Percentiles rank a stretch among this genome's conserved stretches.
phyloP scores from a whole-genome alignment of 2,329 filamentous ascomycete species.

The Didymella pinodella region DNA sequence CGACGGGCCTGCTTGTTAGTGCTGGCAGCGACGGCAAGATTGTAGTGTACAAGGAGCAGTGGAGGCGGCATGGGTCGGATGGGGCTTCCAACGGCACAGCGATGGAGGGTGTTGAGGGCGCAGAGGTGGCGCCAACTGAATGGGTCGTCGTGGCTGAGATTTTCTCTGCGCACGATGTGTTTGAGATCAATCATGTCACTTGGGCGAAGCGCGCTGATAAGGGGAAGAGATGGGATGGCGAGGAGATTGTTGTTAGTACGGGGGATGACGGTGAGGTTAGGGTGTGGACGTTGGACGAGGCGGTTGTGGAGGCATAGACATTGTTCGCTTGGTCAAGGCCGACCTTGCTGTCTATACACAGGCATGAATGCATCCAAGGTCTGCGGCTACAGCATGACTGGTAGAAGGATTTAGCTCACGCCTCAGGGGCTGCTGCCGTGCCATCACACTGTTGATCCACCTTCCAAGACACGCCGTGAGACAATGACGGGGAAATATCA shows the following conservation, averaged over 20 bases:
- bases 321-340: too few species aligned
- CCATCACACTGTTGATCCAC: not conserved
- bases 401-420: slow-evolving; percentile 8
- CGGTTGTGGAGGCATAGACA: not conserved
- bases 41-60: slow-evolving; percentile 34
- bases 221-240: slow-evolving; percentile 64
- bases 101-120: slow-evolving; percentile 28
- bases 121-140: slow-evolving; percentile 52
- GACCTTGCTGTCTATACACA: too few species aligned
- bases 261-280: slow-evolving; percentile 91
- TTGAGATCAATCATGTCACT: slow-evolving; percentile 89
- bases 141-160: slow-evolving; percentile 78
- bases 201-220: slow-evolving; percentile 85
- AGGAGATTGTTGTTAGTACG: slow-evolving; percentile 89
- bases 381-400: slow-evolving; percentile 1
- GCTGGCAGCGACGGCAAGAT: slow-evolving; percentile 75
- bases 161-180: slow-evolving; percentile 83
- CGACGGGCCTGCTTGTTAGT: slow-evolving; percentile 81
- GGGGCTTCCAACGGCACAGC: slow-evolving; percentile 27
- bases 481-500: slow-evolving; percentile 5
- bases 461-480: not conserved
- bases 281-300: slow-evolving; percentile 70
- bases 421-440: slow-evolving; percentile 8
- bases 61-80: slow-evolving; percentile 34
- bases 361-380: too few species aligned